A percentile compares a stretch with the other conserved stretches of the same genome.
phyloP scores from a whole-genome alignment of 192 early-diverging fungal species.

The Coemansia sp. region DNA sequence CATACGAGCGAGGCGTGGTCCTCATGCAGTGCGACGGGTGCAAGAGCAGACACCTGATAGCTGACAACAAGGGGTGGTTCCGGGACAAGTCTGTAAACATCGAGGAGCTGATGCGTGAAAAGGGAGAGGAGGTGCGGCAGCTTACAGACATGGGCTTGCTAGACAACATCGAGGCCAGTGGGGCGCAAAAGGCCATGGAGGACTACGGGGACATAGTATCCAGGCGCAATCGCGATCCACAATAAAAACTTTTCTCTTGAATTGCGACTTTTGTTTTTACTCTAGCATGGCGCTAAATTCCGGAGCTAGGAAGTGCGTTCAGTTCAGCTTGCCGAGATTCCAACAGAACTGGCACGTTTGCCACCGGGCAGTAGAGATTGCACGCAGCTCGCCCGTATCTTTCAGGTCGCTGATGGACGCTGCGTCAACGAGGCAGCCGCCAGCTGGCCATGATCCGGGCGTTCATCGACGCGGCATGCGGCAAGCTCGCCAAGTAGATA shows the following conservation, averaged over 20 bases:
- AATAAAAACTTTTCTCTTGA: background rate
- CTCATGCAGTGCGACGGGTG: constrained; percentile 91
- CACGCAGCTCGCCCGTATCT: background rate
- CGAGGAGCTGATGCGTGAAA: constrained; percentile 77
- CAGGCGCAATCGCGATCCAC: constrained; percentile 7
- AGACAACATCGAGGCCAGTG: constrained; percentile 36
- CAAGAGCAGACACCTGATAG: constrained; percentile 90
- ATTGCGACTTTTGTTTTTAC: background rate
- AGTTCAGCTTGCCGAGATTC: background rate
- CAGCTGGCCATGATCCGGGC: background rate
- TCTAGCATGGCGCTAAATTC: background rate
- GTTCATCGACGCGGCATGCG: constrained; percentile 5
- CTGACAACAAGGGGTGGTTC: constrained; percentile 97
- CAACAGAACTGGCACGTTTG: background rate
- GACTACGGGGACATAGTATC: constrained; percentile 5
- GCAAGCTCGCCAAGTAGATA: constrained; percentile 9
- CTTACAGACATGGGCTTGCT: constrained; percentile 39
- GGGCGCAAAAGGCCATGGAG: constrained; percentile 21
- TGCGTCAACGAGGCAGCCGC: background rate
- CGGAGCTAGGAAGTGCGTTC: background rate
- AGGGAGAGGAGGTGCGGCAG: constrained; percentile 67
- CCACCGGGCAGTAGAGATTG: background rate
- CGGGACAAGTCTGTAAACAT: constrained; percentile 66
- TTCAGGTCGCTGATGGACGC: background rate
- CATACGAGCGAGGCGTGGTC: constrained; percentile 90